Evolutionary conservation across 768 basidiomycete species (phyloP), one percentile per base, ranked within the genome.

Genomic region (Inosperma sp.): DNA sequence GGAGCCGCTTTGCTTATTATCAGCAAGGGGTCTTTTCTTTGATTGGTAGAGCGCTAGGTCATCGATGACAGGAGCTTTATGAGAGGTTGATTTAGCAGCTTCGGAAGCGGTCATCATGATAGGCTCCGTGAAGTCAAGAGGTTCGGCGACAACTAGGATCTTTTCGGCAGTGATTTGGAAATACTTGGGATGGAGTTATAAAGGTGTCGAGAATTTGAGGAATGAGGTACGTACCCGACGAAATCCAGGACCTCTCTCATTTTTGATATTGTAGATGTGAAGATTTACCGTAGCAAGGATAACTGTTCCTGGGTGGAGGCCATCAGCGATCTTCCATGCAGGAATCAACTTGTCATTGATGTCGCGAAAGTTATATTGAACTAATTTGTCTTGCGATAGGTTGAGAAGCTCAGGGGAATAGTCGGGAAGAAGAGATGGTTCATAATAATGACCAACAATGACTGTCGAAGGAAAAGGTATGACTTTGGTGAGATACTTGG

Each of bases 301-400:
- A 1, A 53, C 29, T 2, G 29, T 41, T 1, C 51, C 51, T 6
- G 44, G 44, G 0, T 29, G 35, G 3, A 53, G 27, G 1, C 39
- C 37, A 5, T 39, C 3, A 9, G 34, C n/a, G 4, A 53, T 7
- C 2, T 41, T 30, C 52, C 52, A 53, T 1, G 52, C 35, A 3
- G 46, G 29, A 16, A 53, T 53, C 0, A 53, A 19, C 3, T 26
- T 34, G 7, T 55, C 25, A 14, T 51, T 4, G 2, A 30, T 30
- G 30, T 56, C 55, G 2, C 12, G 16, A 4, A 56, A 31, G 5
- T 56, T 51, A 14, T 35, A 40, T 27, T 56, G 55, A 0, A 56
- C 41, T 2, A 56, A 46, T 3, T 45, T 45, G 3, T 30, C 27
- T 5, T 33, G 30, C 19, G 23, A n/a, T 12, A 30, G 43, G 1